A percentile compares a stretch with the other conserved stretches of the same genome.
These are phyloP conservation scores for Bassia scoparia DNA, from an alignment of 148 eudicot genomes.

Conservation along the genomic window DNA sequence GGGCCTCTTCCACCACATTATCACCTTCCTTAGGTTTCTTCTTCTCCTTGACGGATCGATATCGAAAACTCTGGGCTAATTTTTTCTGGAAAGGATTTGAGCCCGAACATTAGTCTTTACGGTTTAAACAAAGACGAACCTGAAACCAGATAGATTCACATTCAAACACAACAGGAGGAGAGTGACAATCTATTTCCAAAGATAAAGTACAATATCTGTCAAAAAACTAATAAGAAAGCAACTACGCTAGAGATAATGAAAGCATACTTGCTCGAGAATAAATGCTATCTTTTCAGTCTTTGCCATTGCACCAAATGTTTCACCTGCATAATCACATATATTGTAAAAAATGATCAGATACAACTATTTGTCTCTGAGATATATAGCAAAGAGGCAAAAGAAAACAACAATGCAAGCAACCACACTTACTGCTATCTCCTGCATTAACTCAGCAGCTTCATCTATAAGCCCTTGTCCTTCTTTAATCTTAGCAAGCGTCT, in stretches of 20 bases:
- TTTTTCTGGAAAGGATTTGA: slow-evolving; percentile 87
- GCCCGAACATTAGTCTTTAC: slow-evolving; percentile 87
- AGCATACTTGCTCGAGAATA: slow-evolving; percentile 88
- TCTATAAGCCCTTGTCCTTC: slow-evolving; percentile 85
- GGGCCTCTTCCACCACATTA: slow-evolving; percentile 68
- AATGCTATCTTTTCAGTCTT: slow-evolving; percentile 94
- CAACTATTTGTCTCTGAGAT: neutral
- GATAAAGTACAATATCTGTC: neutral
- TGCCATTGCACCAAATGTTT: slow-evolving; percentile 97
- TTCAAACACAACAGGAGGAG: neutral
- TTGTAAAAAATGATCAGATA: neutral
- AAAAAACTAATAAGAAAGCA: neutral
- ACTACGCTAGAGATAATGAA: neutral
- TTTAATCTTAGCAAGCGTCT: slow-evolving; percentile 82
- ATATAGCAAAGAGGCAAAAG: neutral
- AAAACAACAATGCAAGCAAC: neutral
- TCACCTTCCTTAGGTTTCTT: slow-evolving; percentile 85
- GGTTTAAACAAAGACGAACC: slow-evolving; percentile 89
- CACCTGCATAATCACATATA: slow-evolving; percentile 52
- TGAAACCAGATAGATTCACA: slow-evolving; percentile 19
- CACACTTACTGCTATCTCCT: slow-evolving; percentile 85
- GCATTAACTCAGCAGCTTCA: slow-evolving; percentile 98
- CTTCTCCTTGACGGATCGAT: slow-evolving; percentile 71
- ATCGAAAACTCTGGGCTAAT: slow-evolving; percentile 87
- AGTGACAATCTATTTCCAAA: neutral